Percentiles rank a stretch among this genome's conserved stretches.
phyloP scores from a whole-genome alignment of 805 yeast genomes.

The Saccharomycopsis oosterbeekiorum region DNA sequence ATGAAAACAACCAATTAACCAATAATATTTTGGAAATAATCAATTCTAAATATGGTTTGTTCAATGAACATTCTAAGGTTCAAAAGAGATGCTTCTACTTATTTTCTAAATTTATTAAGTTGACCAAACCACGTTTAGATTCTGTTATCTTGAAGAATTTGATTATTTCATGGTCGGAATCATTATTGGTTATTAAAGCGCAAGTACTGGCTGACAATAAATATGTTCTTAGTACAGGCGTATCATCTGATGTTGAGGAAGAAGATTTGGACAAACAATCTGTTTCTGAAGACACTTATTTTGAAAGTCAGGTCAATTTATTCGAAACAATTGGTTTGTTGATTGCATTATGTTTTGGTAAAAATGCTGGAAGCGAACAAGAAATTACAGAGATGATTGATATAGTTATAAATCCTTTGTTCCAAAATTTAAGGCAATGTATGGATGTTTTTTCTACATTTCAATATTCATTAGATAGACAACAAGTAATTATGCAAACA shows the following conservation, averaged over 20 bases:
- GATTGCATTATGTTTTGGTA: slow-evolving; percentile 35
- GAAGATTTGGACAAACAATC: slow-evolving; percentile 49
- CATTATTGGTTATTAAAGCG: slow-evolving; percentile 53
- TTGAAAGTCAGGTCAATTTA: slow-evolving; percentile 70
- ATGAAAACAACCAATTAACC: slow-evolving; percentile 40
- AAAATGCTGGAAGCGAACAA: slow-evolving; percentile 12
- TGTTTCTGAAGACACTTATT: slow-evolving; percentile 39
- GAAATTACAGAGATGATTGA: slow-evolving; percentile 36
- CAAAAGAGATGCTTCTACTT: slow-evolving; percentile 85
- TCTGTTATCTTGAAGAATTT: slow-evolving; percentile 43
- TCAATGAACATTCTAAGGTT: slow-evolving; percentile 63
- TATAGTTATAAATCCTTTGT: slow-evolving; percentile 64
- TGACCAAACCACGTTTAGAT: slow-evolving; percentile 58
- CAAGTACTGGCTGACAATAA: slow-evolving; percentile 27
- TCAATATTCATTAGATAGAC: slow-evolving; percentile 28
- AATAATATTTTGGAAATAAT: slow-evolving; percentile 64
- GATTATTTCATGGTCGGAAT: slow-evolving; percentile 49
- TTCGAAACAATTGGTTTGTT: slow-evolving; percentile 83
- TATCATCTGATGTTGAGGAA: slow-evolving; percentile 22
- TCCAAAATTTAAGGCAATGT: slow-evolving; percentile 57
- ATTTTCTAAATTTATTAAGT: slow-evolving; percentile 70
- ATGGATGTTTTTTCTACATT: slow-evolving; percentile 34
- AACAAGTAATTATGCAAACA: slow-evolving; percentile 52
- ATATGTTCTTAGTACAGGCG: slow-evolving; percentile 21
- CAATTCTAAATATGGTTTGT: slow-evolving; percentile 72